Evolutionary conservation across 306 rosid genomes (phyloP).

Genomic region (Cyclanthera cordifolia): DNA sequence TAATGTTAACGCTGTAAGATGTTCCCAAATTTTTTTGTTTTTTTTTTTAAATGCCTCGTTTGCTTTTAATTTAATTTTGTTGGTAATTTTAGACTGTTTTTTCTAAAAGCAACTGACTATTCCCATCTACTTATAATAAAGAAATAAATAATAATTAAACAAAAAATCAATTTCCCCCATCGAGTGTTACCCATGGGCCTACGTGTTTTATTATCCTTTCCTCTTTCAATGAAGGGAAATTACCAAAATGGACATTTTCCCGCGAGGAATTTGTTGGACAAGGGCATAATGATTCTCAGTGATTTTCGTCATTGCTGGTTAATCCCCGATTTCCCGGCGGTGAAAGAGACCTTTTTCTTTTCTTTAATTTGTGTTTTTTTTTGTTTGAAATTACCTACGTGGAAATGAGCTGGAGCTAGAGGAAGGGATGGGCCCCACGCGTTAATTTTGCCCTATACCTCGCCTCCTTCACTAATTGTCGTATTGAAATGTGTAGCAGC

Average conservation of each 20-base stretch:
- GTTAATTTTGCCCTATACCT: neutral
- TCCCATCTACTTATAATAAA: too few species aligned
- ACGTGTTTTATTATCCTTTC: neutral
- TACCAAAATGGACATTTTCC: neutral
- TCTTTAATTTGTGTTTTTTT: too few species aligned
- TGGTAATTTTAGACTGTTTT: neutral
- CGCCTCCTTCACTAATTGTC: neutral
- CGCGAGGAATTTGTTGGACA: neutral
- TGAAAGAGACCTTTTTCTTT: neutral
- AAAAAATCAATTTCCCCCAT: neutral
- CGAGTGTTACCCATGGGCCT: slow-evolving; percentile 2
- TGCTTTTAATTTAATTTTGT: neutral
- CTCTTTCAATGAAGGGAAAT: neutral
- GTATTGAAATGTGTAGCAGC: neutral
- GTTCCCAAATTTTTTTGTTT: neutral
- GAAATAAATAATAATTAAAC: too few species aligned
- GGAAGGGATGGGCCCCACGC: neutral
- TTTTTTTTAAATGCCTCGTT: neutral
- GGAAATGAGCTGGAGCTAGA: neutral
- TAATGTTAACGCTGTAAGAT: neutral
- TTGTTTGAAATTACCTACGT: neutral
- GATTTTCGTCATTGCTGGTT: slow-evolving; percentile 1
- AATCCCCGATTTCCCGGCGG: neutral
- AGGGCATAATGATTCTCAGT: neutral
- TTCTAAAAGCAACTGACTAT: neutral